phyloP scores from a whole-genome alignment of 306 rosid species.

The Cucurbita moschata region DNA sequence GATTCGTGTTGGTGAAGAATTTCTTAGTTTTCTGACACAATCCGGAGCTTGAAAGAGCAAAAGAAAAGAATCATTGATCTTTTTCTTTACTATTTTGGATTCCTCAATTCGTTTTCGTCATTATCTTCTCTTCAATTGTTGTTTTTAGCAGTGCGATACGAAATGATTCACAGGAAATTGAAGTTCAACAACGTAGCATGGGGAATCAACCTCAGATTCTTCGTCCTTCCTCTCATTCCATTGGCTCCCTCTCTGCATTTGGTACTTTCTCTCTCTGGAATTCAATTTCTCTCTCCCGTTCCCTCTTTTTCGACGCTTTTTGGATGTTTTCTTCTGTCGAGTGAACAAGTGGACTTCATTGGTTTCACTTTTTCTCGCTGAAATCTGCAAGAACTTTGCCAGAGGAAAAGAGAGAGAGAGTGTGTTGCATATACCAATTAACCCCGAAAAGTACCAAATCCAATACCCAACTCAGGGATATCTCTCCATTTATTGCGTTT shows the following conservation, averaged over 20 bases:
- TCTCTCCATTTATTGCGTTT: conserved; percentile 8
- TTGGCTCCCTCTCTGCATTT: not conserved
- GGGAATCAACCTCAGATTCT: not conserved
- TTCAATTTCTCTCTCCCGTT: not conserved
- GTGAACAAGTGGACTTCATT: not conserved
- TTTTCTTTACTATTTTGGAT: not conserved
- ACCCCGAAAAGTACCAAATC: not conserved
- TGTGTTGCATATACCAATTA: not conserved
- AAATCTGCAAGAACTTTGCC: not conserved
- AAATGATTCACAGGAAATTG: not conserved
- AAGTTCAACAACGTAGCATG: not conserved
- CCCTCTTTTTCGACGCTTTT: not conserved
- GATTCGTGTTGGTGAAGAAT: not conserved
- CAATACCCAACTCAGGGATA: conserved; percentile 7
- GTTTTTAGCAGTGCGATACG: not conserved
- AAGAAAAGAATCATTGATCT: not conserved
- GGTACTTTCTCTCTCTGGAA: not conserved
- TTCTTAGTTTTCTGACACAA: not conserved
- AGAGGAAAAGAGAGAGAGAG: not conserved
- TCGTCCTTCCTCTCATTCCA: not conserved
- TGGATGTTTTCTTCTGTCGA: not conserved
- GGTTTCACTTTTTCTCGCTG: not conserved
- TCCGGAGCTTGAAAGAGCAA: not conserved
- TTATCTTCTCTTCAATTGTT: not conserved
- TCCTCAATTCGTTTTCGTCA: not conserved